A percentile compares a stretch with the other conserved stretches of the same genome.
These are phyloP conservation scores for Cryptococcus neoformans DNA, from an alignment of 1,284 basidiomycete genomes.

Conservation along the genomic window DNA sequence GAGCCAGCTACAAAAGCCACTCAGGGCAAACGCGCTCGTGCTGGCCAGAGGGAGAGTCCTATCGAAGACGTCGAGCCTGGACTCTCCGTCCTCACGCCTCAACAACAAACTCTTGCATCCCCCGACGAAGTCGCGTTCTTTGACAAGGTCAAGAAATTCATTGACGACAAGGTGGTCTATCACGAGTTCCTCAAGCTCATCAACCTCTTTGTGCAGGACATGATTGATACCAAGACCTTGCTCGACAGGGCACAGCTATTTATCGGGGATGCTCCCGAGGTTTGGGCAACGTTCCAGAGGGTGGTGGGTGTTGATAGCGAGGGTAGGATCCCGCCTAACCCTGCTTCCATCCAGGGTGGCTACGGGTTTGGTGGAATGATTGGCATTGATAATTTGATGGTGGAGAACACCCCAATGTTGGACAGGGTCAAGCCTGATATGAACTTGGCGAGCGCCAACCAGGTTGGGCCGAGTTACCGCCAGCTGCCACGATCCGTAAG, in stretches of 20 bases:
- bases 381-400: constrained; percentile 52
- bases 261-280: constrained; percentile 67
- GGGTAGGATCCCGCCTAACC: constrained; percentile 62
- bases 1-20: constrained; percentile 54
- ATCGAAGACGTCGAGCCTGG: constrained; percentile 32
- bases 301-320: constrained; percentile 71
- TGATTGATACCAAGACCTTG: constrained; percentile 80
- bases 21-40: constrained; percentile 27
- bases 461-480: constrained; percentile 85
- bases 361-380: constrained; percentile 49
- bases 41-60: constrained; percentile 30
- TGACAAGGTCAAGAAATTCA: constrained; percentile 80
- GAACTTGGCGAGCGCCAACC: constrained; percentile 43
- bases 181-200: constrained; percentile 95
- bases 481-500: constrained; percentile 79
- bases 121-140: constrained; percentile 93
- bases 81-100: constrained; percentile 5
- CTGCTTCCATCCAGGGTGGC: constrained; percentile 57
- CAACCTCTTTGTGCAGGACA: constrained; percentile 92
- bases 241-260: constrained; percentile 77
- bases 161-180: constrained; percentile 83
- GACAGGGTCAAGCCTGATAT: constrained; percentile 57
- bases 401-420: constrained; percentile 60
- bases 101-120: constrained; percentile 55
- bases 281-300: constrained; percentile 82